Base-by-base conservation (phyloP, 768 basidiomycete genomes). In the Termitomyces sp. region DNA sequence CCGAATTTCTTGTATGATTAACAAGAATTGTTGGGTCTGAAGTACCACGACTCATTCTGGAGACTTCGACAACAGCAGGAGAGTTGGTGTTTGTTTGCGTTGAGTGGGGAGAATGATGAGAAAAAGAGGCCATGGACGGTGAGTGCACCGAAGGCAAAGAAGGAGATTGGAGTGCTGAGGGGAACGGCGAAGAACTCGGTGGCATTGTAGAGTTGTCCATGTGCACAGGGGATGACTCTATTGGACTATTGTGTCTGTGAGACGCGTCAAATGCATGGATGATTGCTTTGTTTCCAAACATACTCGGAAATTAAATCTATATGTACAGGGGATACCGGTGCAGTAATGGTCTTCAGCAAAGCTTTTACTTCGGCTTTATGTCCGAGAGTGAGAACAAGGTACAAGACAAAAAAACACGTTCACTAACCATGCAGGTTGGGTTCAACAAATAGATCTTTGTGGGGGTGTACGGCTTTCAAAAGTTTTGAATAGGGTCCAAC, bases 401-500 rank as follows among this genome's bases (percentile, higher is more conserved):
- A 47, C 43, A 33, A 23, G 42, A n/a, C 23, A 15, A 40, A 30
- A 43, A 38, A 54, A 48, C 19, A 40, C 5, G 11, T 23, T n/a
- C 47, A 35, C 62, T 48, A 45, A 73, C 77, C 63, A 58, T 69
- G 65, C 26, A 74, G 58, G 5, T 68, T 60, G 47, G 68, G 66
- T 47, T 78, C 75, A 10, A 64, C 59, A 58, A 79, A 78, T 37
- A 60, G 59, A 14, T 62, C 41, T 23, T 59, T 63, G 56, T 61
- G 68, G 23, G 71, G 67, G 43, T 65, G 53, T 10, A 77, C 59
- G 1, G 72, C 60, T 49, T 62, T 54, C 7, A 79, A 56, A 23
- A 81, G 67, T 3, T 56, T 59, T 17, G 64, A 58, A 60, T 77
- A 81, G 1, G 72, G 64, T 5, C 62, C 58, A 26, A 66, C 61